Conservation (phyloP, 2,329 filamentous ascomycete species). For the Aspergillus alliaceus region DNA sequence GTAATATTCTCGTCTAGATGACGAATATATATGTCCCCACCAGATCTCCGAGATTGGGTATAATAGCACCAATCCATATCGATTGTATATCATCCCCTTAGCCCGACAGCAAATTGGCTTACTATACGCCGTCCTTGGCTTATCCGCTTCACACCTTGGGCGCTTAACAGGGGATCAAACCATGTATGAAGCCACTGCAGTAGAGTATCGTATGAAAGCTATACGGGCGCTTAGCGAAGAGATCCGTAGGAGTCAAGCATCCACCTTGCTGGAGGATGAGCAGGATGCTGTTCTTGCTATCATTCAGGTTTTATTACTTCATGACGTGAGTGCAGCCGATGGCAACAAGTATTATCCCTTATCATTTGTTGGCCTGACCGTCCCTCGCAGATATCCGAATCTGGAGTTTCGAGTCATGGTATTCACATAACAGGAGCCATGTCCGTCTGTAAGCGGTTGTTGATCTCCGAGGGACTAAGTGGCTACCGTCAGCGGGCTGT, state of each 20-base stretch:
- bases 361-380: neutral
- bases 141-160: constrained; percentile 30
- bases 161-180: constrained; percentile 18
- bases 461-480: constrained; percentile 22
- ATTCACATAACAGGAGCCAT: constrained; percentile 34
- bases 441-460: constrained; percentile 31
- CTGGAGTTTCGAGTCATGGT: constrained; percentile 31
- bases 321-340: constrained; percentile 24
- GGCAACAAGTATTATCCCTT: neutral
- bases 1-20: constrained; percentile 19
- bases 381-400: constrained; percentile 28
- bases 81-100: constrained; percentile 28
- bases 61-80: constrained; percentile 27
- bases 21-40: constrained; percentile 29
- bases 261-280: constrained; percentile 22
- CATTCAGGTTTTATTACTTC: constrained; percentile 31
- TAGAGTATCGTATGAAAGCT: constrained; percentile 30
- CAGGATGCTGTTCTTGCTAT: constrained; percentile 30
- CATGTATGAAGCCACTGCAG: constrained; percentile 24
- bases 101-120: constrained; percentile 29
- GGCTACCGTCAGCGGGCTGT: constrained; percentile 26
- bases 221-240: constrained; percentile 27
- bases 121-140: constrained; percentile 28
- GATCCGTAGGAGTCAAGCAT: constrained; percentile 26
- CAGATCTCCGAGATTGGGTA: constrained; percentile 27